Conservation (phyloP, 2,329 filamentous ascomycete genomes). For the Apiospora hydei region DNA sequence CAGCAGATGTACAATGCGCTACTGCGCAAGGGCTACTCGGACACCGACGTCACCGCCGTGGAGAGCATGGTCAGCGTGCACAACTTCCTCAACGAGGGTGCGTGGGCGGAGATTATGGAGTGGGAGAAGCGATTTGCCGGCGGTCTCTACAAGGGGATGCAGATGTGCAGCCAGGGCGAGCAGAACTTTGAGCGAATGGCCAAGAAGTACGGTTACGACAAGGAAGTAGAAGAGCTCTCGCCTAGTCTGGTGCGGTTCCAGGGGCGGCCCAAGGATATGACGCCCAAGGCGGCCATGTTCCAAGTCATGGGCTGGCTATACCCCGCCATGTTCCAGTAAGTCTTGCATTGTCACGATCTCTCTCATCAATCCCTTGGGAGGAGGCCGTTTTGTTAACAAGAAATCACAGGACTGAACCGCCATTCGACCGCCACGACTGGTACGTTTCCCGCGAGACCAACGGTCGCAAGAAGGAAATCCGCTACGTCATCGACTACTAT, state of each 20-base stretch:
- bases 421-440: conserved; percentile 98
- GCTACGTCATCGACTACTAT: conserved; percentile 98
- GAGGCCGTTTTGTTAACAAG: neutral
- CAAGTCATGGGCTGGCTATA: conserved; percentile 81
- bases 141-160: conserved; percentile 76
- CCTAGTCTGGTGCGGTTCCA: conserved; percentile 88
- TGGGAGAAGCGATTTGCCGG: conserved; percentile 89
- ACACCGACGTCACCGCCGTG: conserved; percentile 91
- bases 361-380: neutral
- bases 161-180: conserved; percentile 77
- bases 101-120: conserved; percentile 92
- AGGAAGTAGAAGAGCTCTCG: conserved; percentile 60
- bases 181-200: conserved; percentile 57
- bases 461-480: conserved; percentile 76
- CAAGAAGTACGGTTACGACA: conserved; percentile 54
- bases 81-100: conserved; percentile 97
- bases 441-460: conserved; percentile 78
- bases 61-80: conserved; percentile 98
- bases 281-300: conserved; percentile 87
- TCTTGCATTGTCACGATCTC: conserved; percentile 27
- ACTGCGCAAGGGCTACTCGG: conserved; percentile 92
- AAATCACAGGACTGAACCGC: conserved; percentile 71
- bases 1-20: conserved; percentile 99
- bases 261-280: conserved; percentile 86
- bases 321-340: conserved; percentile 79